A percentile compares a stretch with the other conserved stretches of the same genome.
phyloP scores from a whole-genome alignment of 371 early-diverging fungal genomes.

The Dinochytrium kinnereticum region DNA sequence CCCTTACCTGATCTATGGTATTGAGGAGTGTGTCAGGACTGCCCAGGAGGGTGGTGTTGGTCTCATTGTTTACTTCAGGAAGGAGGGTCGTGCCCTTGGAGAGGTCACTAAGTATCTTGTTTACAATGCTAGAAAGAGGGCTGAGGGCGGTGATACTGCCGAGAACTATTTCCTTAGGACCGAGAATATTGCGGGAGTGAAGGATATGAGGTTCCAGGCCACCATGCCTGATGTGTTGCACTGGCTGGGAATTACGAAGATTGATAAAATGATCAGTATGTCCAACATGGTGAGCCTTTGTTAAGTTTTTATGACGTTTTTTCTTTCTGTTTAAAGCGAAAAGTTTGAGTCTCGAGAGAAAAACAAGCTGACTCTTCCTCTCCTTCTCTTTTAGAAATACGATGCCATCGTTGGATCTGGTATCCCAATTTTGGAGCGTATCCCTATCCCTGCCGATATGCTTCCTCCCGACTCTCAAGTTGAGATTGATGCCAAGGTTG shows the following conservation, averaged over 20 bases:
- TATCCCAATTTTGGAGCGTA: conserved; percentile 88
- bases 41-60: conserved; percentile 95
- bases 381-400: conserved; percentile 70
- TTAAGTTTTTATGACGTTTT: not conserved
- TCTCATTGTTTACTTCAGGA: conserved; percentile 89
- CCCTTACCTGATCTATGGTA: conserved; percentile 93
- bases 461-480: conserved; percentile 92
- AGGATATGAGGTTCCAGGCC: conserved; percentile 97
- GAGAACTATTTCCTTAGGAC: conserved; percentile 89
- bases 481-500: conserved; percentile 97
- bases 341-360: too few relatives aligned
- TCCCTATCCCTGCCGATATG: conserved; percentile 87
- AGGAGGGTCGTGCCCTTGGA: conserved; percentile 94
- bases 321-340: conserved; percentile 3
- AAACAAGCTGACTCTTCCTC: too few relatives aligned
- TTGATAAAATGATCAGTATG: conserved; percentile 86
- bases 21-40: conserved; percentile 86
- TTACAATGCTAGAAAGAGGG: conserved; percentile 89
- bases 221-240: conserved; percentile 97
- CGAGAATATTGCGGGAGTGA: conserved; percentile 94
- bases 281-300: conserved; percentile 45
- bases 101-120: conserved; percentile 97
- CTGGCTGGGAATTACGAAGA: conserved; percentile 94
- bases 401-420: conserved; percentile 92
- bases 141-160: conserved; percentile 91